Conservation (phyloP, 805 yeast genomes). For the Starmerella floricola region DNA sequence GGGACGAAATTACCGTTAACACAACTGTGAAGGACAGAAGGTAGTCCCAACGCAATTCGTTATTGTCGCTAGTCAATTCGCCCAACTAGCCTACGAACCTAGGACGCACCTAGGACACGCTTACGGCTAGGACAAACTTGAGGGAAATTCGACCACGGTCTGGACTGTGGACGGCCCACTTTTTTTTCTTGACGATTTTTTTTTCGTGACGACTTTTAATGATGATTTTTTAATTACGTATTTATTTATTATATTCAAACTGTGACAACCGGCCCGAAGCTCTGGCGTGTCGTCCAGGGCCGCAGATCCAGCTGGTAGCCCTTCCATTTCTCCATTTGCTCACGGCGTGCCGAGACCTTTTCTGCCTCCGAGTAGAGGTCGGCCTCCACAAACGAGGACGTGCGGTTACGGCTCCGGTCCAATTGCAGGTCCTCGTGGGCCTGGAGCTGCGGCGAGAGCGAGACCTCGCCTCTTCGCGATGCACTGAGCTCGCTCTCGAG, state of each 20-base stretch:
- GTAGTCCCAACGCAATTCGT: too few species aligned
- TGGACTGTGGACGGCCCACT: too few species aligned
- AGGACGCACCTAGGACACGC: too few species aligned
- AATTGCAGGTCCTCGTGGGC: not conserved
- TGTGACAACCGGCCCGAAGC: constrained; percentile 50
- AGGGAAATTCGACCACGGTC: too few species aligned
- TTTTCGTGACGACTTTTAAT: not conserved
- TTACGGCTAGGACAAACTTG: too few species aligned
- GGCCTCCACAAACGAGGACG: constrained; percentile 27
- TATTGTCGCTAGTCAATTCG: too few species aligned
- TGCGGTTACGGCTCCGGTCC: constrained; percentile 5
- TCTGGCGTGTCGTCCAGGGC: constrained; percentile 54
- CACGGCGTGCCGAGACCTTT: constrained; percentile 36
- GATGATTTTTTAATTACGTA: not conserved
- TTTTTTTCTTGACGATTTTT: not conserved
- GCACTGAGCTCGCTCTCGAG: constrained; percentile 22
- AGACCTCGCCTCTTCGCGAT: constrained; percentile 16
- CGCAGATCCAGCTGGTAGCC: constrained; percentile 84
- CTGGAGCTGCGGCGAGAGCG: constrained; percentile 20
- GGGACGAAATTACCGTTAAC: too few species aligned
- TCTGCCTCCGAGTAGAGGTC: constrained; percentile 38
- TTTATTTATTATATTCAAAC: constrained; percentile 6
- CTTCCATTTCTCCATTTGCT: constrained; percentile 58
- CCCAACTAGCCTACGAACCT: too few species aligned
- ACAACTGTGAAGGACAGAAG: too few species aligned